Percentiles rank a stretch among this genome's conserved stretches.
phyloP scores from a whole-genome alignment of 2,329 filamentous ascomycete genomes.

The Monilinia aucupariae region DNA sequence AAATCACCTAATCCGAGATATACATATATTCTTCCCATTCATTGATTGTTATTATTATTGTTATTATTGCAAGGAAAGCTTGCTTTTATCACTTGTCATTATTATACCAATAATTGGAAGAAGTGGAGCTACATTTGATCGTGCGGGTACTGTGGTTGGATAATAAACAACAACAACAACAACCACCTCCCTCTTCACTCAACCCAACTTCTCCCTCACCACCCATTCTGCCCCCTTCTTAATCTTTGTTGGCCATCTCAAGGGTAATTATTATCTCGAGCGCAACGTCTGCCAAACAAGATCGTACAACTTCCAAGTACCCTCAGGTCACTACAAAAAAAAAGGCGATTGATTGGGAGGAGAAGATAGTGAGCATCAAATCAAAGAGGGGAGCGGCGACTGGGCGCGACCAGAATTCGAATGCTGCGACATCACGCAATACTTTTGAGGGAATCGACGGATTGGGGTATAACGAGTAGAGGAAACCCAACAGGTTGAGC shows the following conservation, averaged over 20 bases:
- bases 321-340: constrained; percentile 5
- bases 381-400: constrained; percentile 40
- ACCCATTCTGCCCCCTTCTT: neutral
- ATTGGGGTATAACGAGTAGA: constrained; percentile 32
- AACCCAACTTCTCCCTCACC: neutral
- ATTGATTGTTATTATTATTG: too few relatives aligned
- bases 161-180: too few relatives aligned
- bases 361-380: neutral
- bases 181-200: neutral
- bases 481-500: constrained; percentile 19
- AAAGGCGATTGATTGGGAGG: neutral
- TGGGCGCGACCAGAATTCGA: constrained; percentile 43
- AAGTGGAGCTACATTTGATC: too few relatives aligned
- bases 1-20: too few relatives aligned
- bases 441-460: constrained; percentile 33
- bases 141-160: too few relatives aligned
- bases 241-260: neutral
- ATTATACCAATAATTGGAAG: too few relatives aligned
- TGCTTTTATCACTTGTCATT: too few relatives aligned
- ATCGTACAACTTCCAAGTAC: neutral
- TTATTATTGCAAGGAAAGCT: too few relatives aligned
- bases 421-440: constrained; percentile 39
- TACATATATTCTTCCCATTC: too few relatives aligned
- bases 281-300: constrained; percentile 5
- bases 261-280: neutral